A percentile compares a stretch with the other conserved stretches of the same genome.
These are phyloP conservation scores for Pleurotus salmoneostramineus DNA, from an alignment of 768 basidiomycete species.

Conservation along the genomic window DNA sequence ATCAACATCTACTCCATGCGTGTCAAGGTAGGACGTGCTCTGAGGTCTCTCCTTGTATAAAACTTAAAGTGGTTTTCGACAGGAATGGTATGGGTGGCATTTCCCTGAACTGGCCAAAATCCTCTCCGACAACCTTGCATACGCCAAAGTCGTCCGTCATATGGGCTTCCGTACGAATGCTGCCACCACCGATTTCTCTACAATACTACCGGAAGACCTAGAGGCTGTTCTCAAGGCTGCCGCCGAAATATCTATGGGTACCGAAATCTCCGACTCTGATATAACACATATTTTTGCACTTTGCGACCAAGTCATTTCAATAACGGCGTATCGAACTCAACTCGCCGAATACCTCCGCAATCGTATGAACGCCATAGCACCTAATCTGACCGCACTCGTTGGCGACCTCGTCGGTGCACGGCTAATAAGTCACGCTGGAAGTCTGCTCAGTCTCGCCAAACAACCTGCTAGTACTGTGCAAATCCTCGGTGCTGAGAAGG, in stretches of 20 bases:
- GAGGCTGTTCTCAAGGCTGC: slow-evolving; percentile 94
- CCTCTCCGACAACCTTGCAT: slow-evolving; percentile 94
- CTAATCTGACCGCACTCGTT: slow-evolving; percentile 89
- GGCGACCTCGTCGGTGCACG: slow-evolving; percentile 93
- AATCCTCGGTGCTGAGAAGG: slow-evolving; percentile 97
- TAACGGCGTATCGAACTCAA: slow-evolving; percentile 91
- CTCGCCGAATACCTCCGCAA: slow-evolving; percentile 95
- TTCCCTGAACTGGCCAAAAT: slow-evolving; percentile 99
- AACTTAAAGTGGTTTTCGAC: not conserved
- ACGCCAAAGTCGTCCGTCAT: slow-evolving; percentile 86
- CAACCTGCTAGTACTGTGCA: slow-evolving; percentile 98
- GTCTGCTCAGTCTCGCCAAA: slow-evolving; percentile 91
- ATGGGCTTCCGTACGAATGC: slow-evolving; percentile 99
- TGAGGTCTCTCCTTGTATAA: slow-evolving; percentile 1
- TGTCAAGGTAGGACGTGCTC: slow-evolving; percentile 70
- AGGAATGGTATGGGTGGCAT: slow-evolving; percentile 99
- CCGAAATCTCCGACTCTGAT: slow-evolving; percentile 96
- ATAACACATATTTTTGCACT: slow-evolving; percentile 96
- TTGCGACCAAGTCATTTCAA: slow-evolving; percentile 97
- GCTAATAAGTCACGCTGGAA: slow-evolving; percentile 93
- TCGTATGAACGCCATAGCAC: slow-evolving; percentile 97
- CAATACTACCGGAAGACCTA: slow-evolving; percentile 94
- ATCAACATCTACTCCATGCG: slow-evolving; percentile 99
- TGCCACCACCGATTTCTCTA: slow-evolving; percentile 76
- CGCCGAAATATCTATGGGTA: slow-evolving; percentile 98